Conservation (phyloP, 176 grass and related monocot genomes). For the Ampelocalamus luodianensis region DNA sequence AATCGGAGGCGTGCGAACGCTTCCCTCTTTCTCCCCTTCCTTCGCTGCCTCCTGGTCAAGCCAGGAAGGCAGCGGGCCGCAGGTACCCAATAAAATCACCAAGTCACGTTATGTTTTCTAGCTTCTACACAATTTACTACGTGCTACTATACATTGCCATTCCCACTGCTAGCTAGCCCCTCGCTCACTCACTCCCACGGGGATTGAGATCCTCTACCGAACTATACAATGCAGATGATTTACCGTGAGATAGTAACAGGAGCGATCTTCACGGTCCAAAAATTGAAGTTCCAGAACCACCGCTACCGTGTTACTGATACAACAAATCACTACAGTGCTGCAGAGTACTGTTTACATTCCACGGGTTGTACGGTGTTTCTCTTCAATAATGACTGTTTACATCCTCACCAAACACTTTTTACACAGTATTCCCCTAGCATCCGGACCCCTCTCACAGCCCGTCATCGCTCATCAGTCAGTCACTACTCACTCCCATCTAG, state of each 20-base stretch:
- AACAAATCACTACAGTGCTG: too few relatives aligned
- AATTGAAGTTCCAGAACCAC: too few relatives aligned
- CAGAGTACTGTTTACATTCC: too few relatives aligned
- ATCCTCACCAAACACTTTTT: too few relatives aligned
- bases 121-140: not conserved
- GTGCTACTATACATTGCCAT: not conserved
- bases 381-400: too few relatives aligned
- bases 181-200: not conserved
- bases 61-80: not conserved
- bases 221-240: too few relatives aligned
- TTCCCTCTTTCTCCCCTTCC: not conserved
- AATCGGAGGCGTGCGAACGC: not conserved
- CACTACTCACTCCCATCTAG: not conserved
- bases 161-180: not conserved
- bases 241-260: too few relatives aligned
- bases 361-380: too few relatives aligned
- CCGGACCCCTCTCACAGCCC: not conserved
- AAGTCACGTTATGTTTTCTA: not conserved
- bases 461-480: not conserved
- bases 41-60: not conserved
- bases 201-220: too few relatives aligned
- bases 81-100: constrained; percentile 28
- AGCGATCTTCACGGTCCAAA: too few relatives aligned
- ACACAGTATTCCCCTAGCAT: too few relatives aligned
- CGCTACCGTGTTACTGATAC: too few relatives aligned